Conservation (phyloP, 2,329 filamentous ascomycete species). For the Fusarium concolor region DNA sequence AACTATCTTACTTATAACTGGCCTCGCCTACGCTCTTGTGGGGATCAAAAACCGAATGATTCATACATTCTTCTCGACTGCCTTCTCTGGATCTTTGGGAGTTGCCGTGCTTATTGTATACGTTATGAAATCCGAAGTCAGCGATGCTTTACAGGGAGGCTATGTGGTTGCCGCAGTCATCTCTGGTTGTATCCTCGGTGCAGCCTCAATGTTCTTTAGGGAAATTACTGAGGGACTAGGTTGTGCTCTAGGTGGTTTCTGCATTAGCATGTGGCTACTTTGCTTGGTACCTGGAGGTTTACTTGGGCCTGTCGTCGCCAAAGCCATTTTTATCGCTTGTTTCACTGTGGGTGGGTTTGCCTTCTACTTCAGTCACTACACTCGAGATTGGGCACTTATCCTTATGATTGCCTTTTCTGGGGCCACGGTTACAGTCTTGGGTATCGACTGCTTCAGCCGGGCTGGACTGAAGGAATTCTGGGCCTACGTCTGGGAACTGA, state of each 20-base stretch:
- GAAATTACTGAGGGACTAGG: conserved; percentile 86
- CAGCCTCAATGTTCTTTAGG: conserved; percentile 78
- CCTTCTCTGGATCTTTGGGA: conserved; percentile 77
- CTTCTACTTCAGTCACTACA: conserved; percentile 83
- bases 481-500: conserved; percentile 90
- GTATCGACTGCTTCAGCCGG: conserved; percentile 89
- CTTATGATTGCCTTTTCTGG: conserved; percentile 82
- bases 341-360: conserved; percentile 76
- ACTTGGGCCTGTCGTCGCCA: conserved; percentile 70
- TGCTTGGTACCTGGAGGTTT: conserved; percentile 81
- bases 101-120: conserved; percentile 88
- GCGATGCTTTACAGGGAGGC: conserved; percentile 81
- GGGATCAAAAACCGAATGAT: conserved; percentile 86
- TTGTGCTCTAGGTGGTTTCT: conserved; percentile 88
- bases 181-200: conserved; percentile 80
- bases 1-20: conserved; percentile 78
- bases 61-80: conserved; percentile 83
- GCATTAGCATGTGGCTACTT: conserved; percentile 90
- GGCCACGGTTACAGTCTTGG: conserved; percentile 81
- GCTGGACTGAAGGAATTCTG: conserved; percentile 97
- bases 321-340: conserved; percentile 78
- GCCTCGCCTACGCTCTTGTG: conserved; percentile 77
- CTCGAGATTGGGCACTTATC: conserved; percentile 82
- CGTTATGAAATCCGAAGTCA: conserved; percentile 84
- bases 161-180: conserved; percentile 84